Base-by-base conservation (phyloP, 176 grass and related monocot species). In the Triticum urartu region DNA sequence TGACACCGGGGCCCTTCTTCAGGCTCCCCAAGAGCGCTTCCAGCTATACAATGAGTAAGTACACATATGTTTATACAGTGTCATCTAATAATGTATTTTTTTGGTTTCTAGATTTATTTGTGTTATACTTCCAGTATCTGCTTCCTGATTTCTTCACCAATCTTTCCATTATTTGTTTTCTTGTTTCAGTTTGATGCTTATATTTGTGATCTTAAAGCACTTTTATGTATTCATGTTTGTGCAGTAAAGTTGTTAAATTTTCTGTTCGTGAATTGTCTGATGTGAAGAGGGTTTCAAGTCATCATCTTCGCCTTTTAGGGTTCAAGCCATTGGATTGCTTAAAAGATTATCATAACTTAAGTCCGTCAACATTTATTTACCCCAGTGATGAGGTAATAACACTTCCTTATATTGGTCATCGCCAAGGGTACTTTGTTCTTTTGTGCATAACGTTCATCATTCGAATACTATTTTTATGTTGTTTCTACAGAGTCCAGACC, bases 341-440 rank as follows among this genome's bases (percentile, higher is more conserved):
- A 56, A 98, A 98, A 85, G 91, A 95, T 92, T 98, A 95, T 87
- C 90, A 98, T 88, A 98, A 98, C 63, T 88, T 95, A 79, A 88
- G 93, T 40, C 93, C 95, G 69, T 95, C 95, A 28, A 94, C 95
- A 79, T 98, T 98, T 86, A 73, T 95, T 89, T 98, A 94, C 87
- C 93, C 93, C 21, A 95, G 66, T 68, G 95, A 95, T 92, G 91
- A 95, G 95, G 95, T 98, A 56, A 77, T 69, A 24, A n/a, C 61
- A 33, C 28, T 21, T 11, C 72, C 34, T 48, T 79, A 52, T 75
- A 45, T 25, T 28, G n/a, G 26, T 48, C 72, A 48, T 50, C 9
- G 25, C 72, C 24, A 4, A 87, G 18, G 65, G 59, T 87, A 68
- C 30, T 80, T 39, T 89, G 11, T 34, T 35, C 61, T 78, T 40